Evolutionary conservation across 306 rosid genomes (phyloP).

Genomic region (Medicago ruthenica): DNA sequence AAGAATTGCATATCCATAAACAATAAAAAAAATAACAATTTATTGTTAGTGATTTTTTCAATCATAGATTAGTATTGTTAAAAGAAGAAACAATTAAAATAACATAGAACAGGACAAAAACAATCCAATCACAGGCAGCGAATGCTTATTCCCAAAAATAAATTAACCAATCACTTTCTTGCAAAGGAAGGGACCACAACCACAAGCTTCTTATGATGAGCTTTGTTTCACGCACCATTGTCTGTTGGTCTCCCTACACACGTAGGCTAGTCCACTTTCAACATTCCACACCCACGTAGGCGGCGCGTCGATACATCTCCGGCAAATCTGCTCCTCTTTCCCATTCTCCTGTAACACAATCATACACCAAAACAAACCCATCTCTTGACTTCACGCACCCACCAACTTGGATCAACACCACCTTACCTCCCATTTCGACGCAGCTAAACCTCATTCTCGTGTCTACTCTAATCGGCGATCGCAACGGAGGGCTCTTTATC

Average conservation of each 20-base stretch:
- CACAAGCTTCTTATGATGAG: slow-evolving; percentile 22
- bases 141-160: neutral
- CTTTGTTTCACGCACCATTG: slow-evolving; percentile 31
- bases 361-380: slow-evolving; percentile 62
- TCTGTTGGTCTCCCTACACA: slow-evolving; percentile 44
- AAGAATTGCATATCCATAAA: too few species aligned
- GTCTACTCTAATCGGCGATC: slow-evolving; percentile 62
- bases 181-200: slow-evolving; percentile 29
- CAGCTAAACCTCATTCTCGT: slow-evolving; percentile 69
- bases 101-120: slow-evolving; percentile 24
- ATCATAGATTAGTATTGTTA: too few species aligned
- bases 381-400: slow-evolving; percentile 59
- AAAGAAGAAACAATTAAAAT: neutral
- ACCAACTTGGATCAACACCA: slow-evolving; percentile 56
- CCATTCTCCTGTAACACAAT: slow-evolving; percentile 61
- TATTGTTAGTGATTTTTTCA: too few species aligned
- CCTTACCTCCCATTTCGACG: slow-evolving; percentile 65
- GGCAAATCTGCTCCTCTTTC: slow-evolving; percentile 59
- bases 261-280: neutral
- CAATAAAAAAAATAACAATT: too few species aligned
- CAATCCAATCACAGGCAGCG: slow-evolving; percentile 2
- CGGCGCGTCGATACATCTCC: slow-evolving; percentile 69
- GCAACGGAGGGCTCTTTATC: slow-evolving; percentile 65
- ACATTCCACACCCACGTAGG: slow-evolving; percentile 70
- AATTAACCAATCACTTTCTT: neutral